phyloP scores from a whole-genome alignment of 2,329 filamentous ascomycete genomes.

The Trematosphaeria pertusa region DNA sequence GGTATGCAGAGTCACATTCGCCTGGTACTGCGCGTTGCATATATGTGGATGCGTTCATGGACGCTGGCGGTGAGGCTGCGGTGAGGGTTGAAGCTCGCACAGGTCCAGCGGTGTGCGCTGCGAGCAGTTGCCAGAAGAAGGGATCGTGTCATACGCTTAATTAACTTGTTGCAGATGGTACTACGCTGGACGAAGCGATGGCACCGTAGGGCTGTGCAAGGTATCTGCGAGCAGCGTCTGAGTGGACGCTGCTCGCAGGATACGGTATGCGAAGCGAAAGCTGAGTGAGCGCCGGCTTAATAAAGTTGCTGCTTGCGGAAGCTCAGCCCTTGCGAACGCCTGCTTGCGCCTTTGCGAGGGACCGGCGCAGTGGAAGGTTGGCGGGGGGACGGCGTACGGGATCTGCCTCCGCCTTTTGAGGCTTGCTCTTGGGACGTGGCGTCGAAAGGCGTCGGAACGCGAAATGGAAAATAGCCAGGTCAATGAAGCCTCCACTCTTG shows the following conservation, averaged over 20 bases:
- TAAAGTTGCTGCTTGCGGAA: slow-evolving; percentile 16
- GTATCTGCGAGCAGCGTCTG: slow-evolving; percentile 11
- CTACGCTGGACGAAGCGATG: slow-evolving; percentile 19
- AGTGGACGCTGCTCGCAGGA: slow-evolving; percentile 3
- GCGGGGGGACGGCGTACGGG: slow-evolving; percentile 14
- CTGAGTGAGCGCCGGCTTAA: slow-evolving; percentile 17
- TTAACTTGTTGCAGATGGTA: slow-evolving; percentile 14
- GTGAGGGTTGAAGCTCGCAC: slow-evolving; percentile 21
- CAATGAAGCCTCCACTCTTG: not conserved
- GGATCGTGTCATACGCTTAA: slow-evolving; percentile 20
- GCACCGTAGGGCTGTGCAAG: slow-evolving; percentile 30
- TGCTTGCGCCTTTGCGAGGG: slow-evolving; percentile 5
- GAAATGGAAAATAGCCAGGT: not conserved
- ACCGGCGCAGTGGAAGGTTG: not conserved
- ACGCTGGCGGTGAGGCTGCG: slow-evolving; percentile 16
- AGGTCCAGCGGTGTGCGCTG: slow-evolving; percentile 26
- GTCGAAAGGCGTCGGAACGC: not conserved
- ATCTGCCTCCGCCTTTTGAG: slow-evolving; percentile 12
- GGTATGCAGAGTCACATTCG: slow-evolving; percentile 2
- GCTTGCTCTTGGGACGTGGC: not conserved
- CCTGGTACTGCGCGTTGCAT: slow-evolving; percentile 2
- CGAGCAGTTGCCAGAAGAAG: slow-evolving; percentile 11
- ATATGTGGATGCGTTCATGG: slow-evolving; percentile 9
- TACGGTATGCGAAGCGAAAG: slow-evolving; percentile 26
- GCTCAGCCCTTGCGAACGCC: slow-evolving; percentile 20